phyloP scores from a whole-genome alignment of 148 eudicot genomes.

The Camellia lanceoleosa region DNA sequence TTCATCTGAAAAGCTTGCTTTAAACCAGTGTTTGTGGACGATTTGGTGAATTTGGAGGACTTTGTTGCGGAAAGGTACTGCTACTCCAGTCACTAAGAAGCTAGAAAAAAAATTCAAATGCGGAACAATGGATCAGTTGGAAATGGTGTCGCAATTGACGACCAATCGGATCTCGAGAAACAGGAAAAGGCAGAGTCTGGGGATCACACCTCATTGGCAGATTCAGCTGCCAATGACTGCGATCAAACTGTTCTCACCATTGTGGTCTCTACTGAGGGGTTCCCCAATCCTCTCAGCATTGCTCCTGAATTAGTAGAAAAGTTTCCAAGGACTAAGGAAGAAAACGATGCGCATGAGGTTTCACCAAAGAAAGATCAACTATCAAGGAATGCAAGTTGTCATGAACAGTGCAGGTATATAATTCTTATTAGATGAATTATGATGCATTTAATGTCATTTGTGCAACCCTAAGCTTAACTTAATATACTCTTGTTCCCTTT shows the following conservation, averaged over 20 bases:
- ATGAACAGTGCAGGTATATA: constrained; percentile 10
- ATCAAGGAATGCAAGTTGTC: constrained; percentile 9
- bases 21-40: not conserved
- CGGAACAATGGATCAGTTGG: not conserved
- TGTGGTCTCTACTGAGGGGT: not conserved
- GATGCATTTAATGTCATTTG: not conserved
- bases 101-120: not conserved
- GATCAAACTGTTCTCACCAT: constrained; percentile 6
- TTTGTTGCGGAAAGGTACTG: not conserved
- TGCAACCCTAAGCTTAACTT: too few relatives aligned
- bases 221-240: not conserved
- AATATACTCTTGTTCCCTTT: too few relatives aligned
- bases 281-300: not conserved
- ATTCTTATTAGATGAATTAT: not conserved
- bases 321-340: not conserved
- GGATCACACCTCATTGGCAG: not conserved
- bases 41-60: constrained; percentile 7
- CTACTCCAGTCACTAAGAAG: not conserved
- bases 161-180: not conserved
- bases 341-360: not conserved
- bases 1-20: constrained; percentile 5
- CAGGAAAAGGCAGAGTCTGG: not conserved
- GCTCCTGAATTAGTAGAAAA: not conserved
- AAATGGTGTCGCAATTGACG: not conserved
- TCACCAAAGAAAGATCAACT: constrained; percentile 6